Evolutionary conservation across 805 yeast genomes (phyloP), one percentile per base, ranked within the genome.

Genomic region (Zygoascus bituminiphila): DNA sequence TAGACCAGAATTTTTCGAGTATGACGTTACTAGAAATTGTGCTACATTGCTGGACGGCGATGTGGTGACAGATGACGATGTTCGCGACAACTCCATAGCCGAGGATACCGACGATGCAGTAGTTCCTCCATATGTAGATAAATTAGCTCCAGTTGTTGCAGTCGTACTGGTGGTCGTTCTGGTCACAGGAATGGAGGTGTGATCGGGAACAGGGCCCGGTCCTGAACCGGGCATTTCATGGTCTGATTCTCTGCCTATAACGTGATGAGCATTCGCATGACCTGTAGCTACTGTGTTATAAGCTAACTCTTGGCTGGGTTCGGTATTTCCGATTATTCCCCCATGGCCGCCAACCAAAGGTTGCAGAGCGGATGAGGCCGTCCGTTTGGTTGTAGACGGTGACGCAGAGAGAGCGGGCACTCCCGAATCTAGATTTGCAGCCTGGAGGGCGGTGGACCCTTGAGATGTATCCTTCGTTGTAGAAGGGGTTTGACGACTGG

Each of bases 1-100:
- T 21, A 24, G 21, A 14, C 51, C 55, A 10, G 50, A 33, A 36
- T 39, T 42, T 20, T 40, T 40, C 15, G 54, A 49, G 29, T 53
- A 52, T 26, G 49, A 42, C 12, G 44, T 46, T 5, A 53, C 26
- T 19, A 37, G 14, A 19, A 19, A 19, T 7, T 36, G 39, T 19
- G 39, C 39, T 5, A 15, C 22, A 36, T 36, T 36, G 22, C 22
- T 15, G 21, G 39, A 19, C 21, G 39, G 39, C 22, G 39, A 36
- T 9, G 22, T 36, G 21, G 22, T 36, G 10, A 7, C 22, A 9
- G 39, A 36, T 17, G 39, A 17, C 12, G 39, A 17, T 12, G 39
- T 36, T n/a, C 39, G 39, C 10, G 39, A 36, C 8, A 36, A 15
- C 39, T 36, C 39, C 22, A 19, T 36, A n/a, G 39, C 39, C 9